Conservation (phyloP, 441 rosid genomes). For the Populus tomentosa region DNA sequence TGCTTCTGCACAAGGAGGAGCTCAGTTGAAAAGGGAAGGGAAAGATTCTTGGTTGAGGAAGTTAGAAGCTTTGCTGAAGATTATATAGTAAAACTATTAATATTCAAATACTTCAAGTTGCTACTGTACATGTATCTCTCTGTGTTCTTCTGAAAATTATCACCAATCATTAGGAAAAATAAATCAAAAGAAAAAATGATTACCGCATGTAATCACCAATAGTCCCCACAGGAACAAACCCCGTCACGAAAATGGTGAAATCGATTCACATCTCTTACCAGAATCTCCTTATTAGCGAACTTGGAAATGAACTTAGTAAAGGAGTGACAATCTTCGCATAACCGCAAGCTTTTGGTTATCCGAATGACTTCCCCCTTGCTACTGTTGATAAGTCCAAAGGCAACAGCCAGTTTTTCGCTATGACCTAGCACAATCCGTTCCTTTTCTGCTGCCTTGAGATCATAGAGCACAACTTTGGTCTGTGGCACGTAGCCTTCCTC, state of each 20-base stretch:
- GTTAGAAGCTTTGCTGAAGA: neutral
- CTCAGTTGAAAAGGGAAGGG: neutral
- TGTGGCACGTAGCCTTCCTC: conserved; percentile 74
- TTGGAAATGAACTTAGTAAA: conserved; percentile 76
- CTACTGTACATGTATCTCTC: conserved; percentile 5
- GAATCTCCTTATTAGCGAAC: conserved; percentile 59
- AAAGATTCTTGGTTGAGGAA: too few species aligned
- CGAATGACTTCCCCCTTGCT: conserved; percentile 60
- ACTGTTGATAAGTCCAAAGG: conserved; percentile 71
- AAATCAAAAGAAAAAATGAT: neutral
- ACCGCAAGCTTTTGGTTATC: conserved; percentile 77
- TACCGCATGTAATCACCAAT: conserved; percentile 37
- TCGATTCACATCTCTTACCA: conserved; percentile 80
- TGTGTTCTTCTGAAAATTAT: neutral
- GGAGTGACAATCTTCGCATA: conserved; percentile 85
- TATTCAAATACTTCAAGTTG: neutral
- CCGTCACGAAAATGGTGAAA: conserved; percentile 77
- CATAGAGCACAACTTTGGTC: conserved; percentile 76
- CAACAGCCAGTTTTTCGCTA: conserved; percentile 85
- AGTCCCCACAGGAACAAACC: conserved; percentile 83
- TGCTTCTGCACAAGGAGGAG: too few species aligned
- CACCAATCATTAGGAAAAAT: neutral
- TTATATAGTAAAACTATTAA: neutral
- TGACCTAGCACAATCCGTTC: conserved; percentile 79
- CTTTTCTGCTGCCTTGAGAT: conserved; percentile 65